phyloP scores from a whole-genome alignment of 345 rosid species.

The Syzygium grande region DNA sequence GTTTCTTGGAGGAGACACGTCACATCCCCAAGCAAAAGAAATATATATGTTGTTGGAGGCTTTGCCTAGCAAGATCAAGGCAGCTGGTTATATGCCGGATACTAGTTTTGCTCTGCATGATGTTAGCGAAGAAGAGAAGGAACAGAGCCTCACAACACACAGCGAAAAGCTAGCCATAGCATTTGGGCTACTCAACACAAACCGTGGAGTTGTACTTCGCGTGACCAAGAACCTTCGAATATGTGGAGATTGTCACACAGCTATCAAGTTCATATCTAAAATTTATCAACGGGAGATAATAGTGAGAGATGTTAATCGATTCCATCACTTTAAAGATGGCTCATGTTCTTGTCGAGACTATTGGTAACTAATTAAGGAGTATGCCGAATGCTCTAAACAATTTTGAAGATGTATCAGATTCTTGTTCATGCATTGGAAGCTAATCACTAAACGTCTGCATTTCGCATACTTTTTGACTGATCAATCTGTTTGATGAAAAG shows the following conservation, averaged over 20 bases:
- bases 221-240: conserved; percentile 30
- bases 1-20: conserved; percentile 27
- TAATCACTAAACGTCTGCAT: not conserved
- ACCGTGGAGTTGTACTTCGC: conserved; percentile 14
- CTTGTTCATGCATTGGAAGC: not conserved
- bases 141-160: conserved; percentile 10
- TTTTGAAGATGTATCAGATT: not conserved
- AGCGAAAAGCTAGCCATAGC: conserved; percentile 22
- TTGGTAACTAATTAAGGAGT: not conserved
- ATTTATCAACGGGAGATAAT: conserved; percentile 16
- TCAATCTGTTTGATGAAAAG: not conserved
- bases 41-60: conserved; percentile 10
- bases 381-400: not conserved
- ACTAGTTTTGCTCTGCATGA: conserved; percentile 24
- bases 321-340: conserved; percentile 33
- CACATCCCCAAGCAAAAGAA: conserved; percentile 11
- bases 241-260: conserved; percentile 28
- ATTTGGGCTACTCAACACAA: conserved; percentile 17
- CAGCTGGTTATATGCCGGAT: conserved; percentile 18
- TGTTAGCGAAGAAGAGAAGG: conserved; percentile 27
- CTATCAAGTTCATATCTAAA: conserved; percentile 17
- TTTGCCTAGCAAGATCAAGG: conserved; percentile 15
- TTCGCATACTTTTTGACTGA: not conserved
- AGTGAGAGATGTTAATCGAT: conserved; percentile 23
- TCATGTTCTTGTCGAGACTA: conserved; percentile 23